A percentile compares a stretch with the other conserved stretches of the same genome.
phyloP scores from a whole-genome alignment of 2,329 filamentous ascomycete species.

The Juglanconis sp. region DNA sequence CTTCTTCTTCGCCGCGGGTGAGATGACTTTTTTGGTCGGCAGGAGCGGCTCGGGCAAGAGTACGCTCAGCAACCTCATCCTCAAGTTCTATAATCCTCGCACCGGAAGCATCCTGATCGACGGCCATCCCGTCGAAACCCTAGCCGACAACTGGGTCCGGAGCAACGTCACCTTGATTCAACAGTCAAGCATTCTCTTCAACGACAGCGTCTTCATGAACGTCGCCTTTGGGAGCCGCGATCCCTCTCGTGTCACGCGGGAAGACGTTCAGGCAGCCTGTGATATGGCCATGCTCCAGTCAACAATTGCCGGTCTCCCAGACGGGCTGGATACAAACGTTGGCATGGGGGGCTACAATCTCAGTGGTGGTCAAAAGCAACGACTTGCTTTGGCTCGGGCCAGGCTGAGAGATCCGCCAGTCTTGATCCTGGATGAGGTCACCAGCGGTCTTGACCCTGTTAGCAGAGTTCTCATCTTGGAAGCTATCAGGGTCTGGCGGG shows the following conservation, averaged over 20 bases:
- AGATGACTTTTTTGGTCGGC: slow-evolving; percentile 79
- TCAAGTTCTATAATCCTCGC: slow-evolving; percentile 70
- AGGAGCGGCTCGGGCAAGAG: slow-evolving; percentile 90
- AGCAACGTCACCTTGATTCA: slow-evolving; percentile 77
- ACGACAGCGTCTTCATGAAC: slow-evolving; percentile 75
- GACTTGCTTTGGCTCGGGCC: slow-evolving; percentile 76
- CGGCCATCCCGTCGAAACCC: slow-evolving; percentile 52
- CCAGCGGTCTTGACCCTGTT: slow-evolving; percentile 77
- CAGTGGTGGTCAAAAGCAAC: slow-evolving; percentile 82
- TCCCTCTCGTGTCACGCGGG: slow-evolving; percentile 43
- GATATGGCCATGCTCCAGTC: slow-evolving; percentile 66
- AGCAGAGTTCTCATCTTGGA: slow-evolving; percentile 68
- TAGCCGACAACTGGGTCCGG: slow-evolving; percentile 71
- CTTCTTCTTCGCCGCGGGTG: slow-evolving; percentile 68
- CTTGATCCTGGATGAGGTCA: slow-evolving; percentile 84
- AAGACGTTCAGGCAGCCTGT: slow-evolving; percentile 60
- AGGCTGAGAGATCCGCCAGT: slow-evolving; percentile 73
- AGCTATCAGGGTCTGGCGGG: slow-evolving; percentile 72
- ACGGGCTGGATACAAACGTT: slow-evolving; percentile 69
- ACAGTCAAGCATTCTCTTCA: slow-evolving; percentile 77
- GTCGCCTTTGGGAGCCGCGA: slow-evolving; percentile 66
- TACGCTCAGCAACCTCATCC: slow-evolving; percentile 75
- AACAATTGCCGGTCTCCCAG: slow-evolving; percentile 63
- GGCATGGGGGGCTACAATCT: slow-evolving; percentile 67
- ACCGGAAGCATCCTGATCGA: slow-evolving; percentile 68